Evolutionary conservation across 805 yeast genomes (phyloP), one percentile per base, ranked within the genome.

Genomic region (Spathaspora gorwiae): DNA sequence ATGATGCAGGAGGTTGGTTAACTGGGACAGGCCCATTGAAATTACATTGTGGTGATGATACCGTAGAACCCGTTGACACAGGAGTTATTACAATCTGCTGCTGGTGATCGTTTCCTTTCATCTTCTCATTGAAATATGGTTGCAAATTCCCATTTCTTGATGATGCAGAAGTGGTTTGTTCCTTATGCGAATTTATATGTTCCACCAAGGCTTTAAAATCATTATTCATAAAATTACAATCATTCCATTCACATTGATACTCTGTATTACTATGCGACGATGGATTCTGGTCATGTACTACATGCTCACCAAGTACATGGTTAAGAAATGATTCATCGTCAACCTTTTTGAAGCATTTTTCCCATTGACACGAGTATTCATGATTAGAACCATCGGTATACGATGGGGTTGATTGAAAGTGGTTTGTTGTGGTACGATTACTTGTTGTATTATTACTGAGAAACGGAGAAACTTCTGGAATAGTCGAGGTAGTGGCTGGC

Each of bases 221-320:
- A 13, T 65, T 59, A 27, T 84, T 73, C 15, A 69, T 67, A 57
- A 73, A 87, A 37, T 75, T 66, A 72, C 97, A 90, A 44, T 81
- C 74, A 45, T 70, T 65, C 96, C 96, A 89, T 56, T 82, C 88
- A 66, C 97, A 90, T 40, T 73, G 68, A 42, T 62, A 69, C 9
- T 47, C 33, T 11, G 26, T 26, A 5, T 30, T 31, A 11, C 42
- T 42, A 2, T 38, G n/a, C 7, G 47, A 40, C 26, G 37, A 39
- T 15, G 24, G 26, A 8, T n/a, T 43, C 6, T 40, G 39, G 14
- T 37, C 44, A 24, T 37, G 55, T 34, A 73, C 65, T 19, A 83
- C 54, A 57, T 84, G 90, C 37, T 70, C 67, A 46, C 78, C 79
- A 14, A 65, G 48, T 5, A 71, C 51, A 45, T 71, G 76, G 34